Percentiles rank a stretch among this genome's conserved stretches.
Evolutionary conservation across 768 basidiomycete species (phyloP).

Genomic region (Mycena galopus): DNA sequence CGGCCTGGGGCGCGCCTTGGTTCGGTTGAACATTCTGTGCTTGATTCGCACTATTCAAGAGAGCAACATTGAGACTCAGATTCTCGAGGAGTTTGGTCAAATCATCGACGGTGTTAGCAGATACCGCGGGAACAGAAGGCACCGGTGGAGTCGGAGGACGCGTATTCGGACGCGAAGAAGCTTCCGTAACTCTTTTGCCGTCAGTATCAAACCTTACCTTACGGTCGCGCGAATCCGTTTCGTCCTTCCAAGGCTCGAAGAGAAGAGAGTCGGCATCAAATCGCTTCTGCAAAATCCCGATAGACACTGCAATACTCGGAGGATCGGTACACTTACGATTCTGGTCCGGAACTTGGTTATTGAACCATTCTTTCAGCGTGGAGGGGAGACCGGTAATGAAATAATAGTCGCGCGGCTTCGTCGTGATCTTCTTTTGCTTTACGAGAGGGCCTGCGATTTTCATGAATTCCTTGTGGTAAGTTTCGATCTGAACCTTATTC

Average conservation of each 20-base stretch:
- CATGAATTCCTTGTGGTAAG: neutral
- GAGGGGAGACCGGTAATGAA: slow-evolving; percentile 14
- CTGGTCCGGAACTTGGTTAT: neutral
- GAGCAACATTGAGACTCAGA: neutral
- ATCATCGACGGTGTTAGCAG: neutral
- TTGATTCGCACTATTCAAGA: neutral
- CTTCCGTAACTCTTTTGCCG: too few relatives aligned
- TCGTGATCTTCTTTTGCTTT: neutral
- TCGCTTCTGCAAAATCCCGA: neutral
- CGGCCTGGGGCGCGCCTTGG: neutral
- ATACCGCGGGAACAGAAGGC: neutral
- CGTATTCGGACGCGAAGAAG: neutral
- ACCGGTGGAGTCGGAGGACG: neutral
- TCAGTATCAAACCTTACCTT: neutral
- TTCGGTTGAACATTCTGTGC: neutral
- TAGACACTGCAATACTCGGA: slow-evolving; percentile 10
- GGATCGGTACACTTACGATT: slow-evolving; percentile 6
- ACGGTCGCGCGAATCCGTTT: too few relatives aligned
- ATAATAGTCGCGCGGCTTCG: slow-evolving; percentile 1
- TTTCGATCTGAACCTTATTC: neutral
- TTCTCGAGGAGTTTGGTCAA: neutral
- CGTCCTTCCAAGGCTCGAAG: neutral
- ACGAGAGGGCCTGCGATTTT: slow-evolving; percentile 15
- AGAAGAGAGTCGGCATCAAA: neutral
- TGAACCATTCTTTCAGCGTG: slow-evolving; percentile 28